phyloP scores from a whole-genome alignment of 2,329 filamentous ascomycete genomes.

The Capronia epimyces region DNA sequence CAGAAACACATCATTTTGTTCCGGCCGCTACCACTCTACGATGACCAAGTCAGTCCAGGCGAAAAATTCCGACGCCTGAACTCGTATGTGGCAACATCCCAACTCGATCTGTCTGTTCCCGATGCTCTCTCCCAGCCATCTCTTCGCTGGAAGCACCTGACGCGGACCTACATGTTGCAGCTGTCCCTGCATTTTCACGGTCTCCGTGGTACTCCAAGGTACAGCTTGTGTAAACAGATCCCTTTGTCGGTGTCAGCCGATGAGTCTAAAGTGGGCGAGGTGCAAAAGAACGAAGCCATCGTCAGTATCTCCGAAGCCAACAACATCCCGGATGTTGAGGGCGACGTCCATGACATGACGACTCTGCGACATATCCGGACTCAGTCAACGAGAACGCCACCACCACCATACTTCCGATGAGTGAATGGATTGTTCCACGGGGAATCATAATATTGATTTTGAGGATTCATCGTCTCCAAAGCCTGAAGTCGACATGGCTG shows the following conservation, averaged over 20 bases:
- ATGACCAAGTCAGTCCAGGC: neutral
- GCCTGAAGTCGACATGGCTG: no score
- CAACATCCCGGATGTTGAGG: conserved; percentile 1
- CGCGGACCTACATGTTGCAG: conserved; percentile 18
- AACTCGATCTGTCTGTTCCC: conserved; percentile 19
- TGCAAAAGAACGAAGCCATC: conserved; percentile 4
- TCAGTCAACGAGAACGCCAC: conserved; percentile 10
- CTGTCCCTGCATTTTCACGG: conserved; percentile 17
- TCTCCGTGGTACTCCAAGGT: conserved; percentile 17
- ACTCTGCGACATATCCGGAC: neutral
- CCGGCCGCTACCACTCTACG: conserved; percentile 18
- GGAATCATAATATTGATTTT: neutral
- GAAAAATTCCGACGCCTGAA: neutral
- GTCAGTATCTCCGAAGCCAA: conserved; percentile 5
- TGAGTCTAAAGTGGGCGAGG: conserved; percentile 5
- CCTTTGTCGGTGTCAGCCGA: conserved; percentile 8
- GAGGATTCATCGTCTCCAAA: no score
- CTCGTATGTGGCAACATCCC: conserved; percentile 15
- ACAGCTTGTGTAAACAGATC: conserved; percentile 11
- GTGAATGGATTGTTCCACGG: neutral
- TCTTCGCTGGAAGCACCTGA: conserved; percentile 10
- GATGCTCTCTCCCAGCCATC: conserved; percentile 21
- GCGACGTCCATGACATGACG: neutral
- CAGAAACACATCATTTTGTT: conserved; percentile 19
- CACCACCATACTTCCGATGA: conserved; percentile 23